phyloP scores from a whole-genome alignment of 495 filamentous ascomycete species.

The Daldinia childiae region DNA sequence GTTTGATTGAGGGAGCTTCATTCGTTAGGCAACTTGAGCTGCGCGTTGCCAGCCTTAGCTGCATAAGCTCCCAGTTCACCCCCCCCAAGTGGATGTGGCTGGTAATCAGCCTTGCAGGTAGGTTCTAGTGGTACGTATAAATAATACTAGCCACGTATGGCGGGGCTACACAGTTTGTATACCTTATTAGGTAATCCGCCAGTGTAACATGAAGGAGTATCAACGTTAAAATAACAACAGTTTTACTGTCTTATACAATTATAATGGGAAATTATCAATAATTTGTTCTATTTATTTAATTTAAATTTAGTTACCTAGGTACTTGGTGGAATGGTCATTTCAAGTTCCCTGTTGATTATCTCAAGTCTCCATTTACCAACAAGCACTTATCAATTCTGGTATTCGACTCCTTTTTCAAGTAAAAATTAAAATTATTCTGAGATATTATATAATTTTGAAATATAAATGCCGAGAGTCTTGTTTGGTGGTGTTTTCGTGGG shows the following conservation, averaged over 20 bases:
- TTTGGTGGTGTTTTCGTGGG: not conserved
- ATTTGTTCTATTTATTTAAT: too few relatives aligned
- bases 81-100: not conserved
- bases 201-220: not conserved
- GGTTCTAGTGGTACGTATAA: too few relatives aligned
- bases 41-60: constrained; percentile 48
- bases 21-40: constrained; percentile 59
- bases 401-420: too few relatives aligned
- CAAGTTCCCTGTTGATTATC: too few relatives aligned
- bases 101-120: constrained; percentile 9
- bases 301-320: too few relatives aligned
- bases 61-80: constrained; percentile 3
- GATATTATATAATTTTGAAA: too few relatives aligned
- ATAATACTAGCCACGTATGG: not conserved
- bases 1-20: constrained; percentile 26
- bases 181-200: not conserved
- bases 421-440: too few relatives aligned
- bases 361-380: too few relatives aligned
- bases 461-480: not conserved
- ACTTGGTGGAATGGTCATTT: too few relatives aligned
- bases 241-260: too few relatives aligned
- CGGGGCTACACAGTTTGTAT: not conserved
- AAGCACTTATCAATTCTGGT: too few relatives aligned
- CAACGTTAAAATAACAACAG: not conserved
- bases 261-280: too few relatives aligned